Evolutionary conservation across 139 green algal species (phyloP), one percentile per base, ranked within the genome.

Genomic region (Pleodorina starrii): DNA sequence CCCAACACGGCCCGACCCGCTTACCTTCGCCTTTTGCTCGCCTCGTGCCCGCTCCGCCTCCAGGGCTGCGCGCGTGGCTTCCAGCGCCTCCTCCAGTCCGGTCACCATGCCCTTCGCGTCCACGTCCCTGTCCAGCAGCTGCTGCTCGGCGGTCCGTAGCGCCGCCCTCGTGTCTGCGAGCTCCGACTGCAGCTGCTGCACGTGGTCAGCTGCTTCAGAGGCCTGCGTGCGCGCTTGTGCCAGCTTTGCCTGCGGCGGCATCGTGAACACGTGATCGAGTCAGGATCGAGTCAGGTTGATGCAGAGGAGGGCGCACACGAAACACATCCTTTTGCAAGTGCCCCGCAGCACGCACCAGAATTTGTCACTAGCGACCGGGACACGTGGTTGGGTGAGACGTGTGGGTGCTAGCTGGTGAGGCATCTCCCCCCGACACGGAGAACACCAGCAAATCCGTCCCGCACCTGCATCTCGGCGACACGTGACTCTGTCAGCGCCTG

Each of bases 391-490:
- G n/a, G n/a, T n/a, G n/a, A n/a, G n/a, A n/a, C n/a, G n/a, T n/a
- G n/a, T n/a, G n/a, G n/a, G n/a, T n/a, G n/a, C n/a, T n/a, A n/a
- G n/a, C n/a, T n/a, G n/a, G n/a, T n/a, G n/a, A n/a, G n/a, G n/a
- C n/a, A n/a, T n/a, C n/a, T n/a, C n/a, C n/a, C n/a, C n/a, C n/a
- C n/a, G n/a, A n/a, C n/a, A n/a, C n/a, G n/a, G n/a, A n/a, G n/a
- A n/a, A n/a, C n/a, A n/a, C n/a, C n/a, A n/a, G n/a, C n/a, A n/a
- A n/a, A n/a, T n/a, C n/a, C n/a, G n/a, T n/a, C n/a, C n/a, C n/a
- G n/a, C n/a, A 76, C 81, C 81, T 87, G 81, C 81, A 87, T 77
- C n/a, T 87, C 81, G 19, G 42, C 43, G 6, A 78, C 43, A 35
- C 60, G 60, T 7, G 60, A 44, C 40, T 87, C 81, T 2, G 60